These are phyloP conservation scores for Thelephora terrestris DNA, from an alignment of 1,284 basidiomycete species.

Conservation along the genomic window DNA sequence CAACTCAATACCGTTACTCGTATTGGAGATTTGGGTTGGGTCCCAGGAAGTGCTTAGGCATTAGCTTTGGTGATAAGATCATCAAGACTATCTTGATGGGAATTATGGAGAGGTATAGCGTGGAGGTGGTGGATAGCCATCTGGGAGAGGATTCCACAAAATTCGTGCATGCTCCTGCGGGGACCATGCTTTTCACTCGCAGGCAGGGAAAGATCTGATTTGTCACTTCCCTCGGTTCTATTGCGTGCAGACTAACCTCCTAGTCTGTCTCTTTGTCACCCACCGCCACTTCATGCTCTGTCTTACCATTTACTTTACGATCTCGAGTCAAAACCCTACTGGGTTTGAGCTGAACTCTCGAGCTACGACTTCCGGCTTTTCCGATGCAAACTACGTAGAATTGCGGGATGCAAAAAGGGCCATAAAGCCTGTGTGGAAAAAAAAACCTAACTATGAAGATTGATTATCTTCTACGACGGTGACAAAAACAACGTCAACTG, in stretches of 20 bases:
- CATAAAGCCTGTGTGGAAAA: too few species aligned
- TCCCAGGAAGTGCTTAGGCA: conserved; percentile 2
- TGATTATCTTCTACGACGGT: neutral
- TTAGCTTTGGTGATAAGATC: conserved; percentile 2
- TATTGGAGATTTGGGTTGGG: conserved; percentile 3
- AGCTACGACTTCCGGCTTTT: too few species aligned
- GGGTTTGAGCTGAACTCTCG: too few species aligned
- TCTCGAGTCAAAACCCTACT: too few species aligned
- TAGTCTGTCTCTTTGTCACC: too few species aligned
- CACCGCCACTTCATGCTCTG: too few species aligned
- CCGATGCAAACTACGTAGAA: too few species aligned
- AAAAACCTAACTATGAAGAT: too few species aligned
- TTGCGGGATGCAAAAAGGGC: too few species aligned
- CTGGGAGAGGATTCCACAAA: neutral
- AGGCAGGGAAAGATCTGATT: neutral
- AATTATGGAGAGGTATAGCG: neutral
- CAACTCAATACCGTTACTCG: conserved; percentile 3
- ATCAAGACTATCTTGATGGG: neutral
- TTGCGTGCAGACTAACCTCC: too few species aligned
- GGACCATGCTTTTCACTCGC: neutral
- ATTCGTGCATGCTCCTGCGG: neutral
- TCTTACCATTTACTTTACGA: too few species aligned
- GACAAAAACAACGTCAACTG: conserved; percentile 3
- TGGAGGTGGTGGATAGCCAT: neutral
- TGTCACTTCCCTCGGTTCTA: too few species aligned